Evolutionary conservation across 2,329 filamentous ascomycete genomes (phyloP).

Genomic region (Colletotrichum viniferum): DNA sequence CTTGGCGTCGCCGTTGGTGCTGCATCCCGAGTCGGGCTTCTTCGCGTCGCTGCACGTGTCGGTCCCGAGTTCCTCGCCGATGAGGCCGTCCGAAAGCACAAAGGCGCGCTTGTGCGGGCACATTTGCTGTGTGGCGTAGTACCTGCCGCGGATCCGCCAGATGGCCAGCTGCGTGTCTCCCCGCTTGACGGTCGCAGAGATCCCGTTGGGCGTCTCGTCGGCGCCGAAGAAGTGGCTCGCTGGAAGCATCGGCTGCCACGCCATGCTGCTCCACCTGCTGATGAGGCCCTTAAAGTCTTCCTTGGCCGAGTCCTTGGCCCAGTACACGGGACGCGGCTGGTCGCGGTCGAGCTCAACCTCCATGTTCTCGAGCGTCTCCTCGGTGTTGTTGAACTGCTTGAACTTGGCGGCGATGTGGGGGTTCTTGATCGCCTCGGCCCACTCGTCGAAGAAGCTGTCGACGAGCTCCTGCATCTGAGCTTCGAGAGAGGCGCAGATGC

Average conservation of each 20-base stretch:
- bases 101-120: constrained; percentile 92
- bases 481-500: constrained; percentile 83
- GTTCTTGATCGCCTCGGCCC: constrained; percentile 79
- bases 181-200: constrained; percentile 79
- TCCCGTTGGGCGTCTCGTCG: constrained; percentile 70
- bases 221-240: constrained; percentile 69
- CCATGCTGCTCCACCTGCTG: constrained; percentile 66
- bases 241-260: constrained; percentile 82
- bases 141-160: constrained; percentile 81
- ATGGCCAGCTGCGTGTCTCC: constrained; percentile 89
- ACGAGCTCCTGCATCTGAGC: constrained; percentile 88
- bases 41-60: constrained; percentile 37
- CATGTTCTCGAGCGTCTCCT: constrained; percentile 70
- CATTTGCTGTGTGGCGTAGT: constrained; percentile 92
- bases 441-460: constrained; percentile 86
- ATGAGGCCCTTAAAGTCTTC: constrained; percentile 73
- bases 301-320: constrained; percentile 70
- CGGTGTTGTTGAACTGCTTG: constrained; percentile 83
- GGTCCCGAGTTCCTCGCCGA: constrained; percentile 65
- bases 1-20: constrained; percentile 32
- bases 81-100: constrained; percentile 82
- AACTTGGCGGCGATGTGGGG: constrained; percentile 74
- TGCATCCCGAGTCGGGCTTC: constrained; percentile 29
- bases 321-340: constrained; percentile 77
- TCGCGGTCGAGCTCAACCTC: constrained; percentile 75